Base-by-base conservation (phyloP, 2,329 filamentous ascomycete genomes). In the Berkeleyomyces basicola region DNA sequence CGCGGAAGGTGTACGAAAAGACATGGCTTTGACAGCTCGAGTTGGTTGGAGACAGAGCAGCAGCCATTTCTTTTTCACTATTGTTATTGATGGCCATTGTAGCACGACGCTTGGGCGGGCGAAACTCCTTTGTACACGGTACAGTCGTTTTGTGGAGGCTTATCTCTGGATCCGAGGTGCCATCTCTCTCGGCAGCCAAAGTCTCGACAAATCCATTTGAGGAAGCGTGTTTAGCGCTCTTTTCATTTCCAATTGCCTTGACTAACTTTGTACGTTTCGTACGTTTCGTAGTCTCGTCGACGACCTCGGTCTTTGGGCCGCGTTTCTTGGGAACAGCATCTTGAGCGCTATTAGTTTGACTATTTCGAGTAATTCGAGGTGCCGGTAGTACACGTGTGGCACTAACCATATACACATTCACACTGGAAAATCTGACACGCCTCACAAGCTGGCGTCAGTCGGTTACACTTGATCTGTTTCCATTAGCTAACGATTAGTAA, bases 341-440 rank as follows among this genome's bases (percentile, higher is more conserved):
- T 91, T 68, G 5, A 64, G 3, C 2, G 14, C 49, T 39, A 40
- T 58, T 36, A 49, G 14, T 31, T 16, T 31, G 63, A 55, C 39
- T 39, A 4, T 55, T 55, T 55, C 33, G 36, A 39, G 51, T 37
- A 37, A 55, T 36, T 55, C 33, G 39, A 31, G 10, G 31, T n/a
- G 2, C 33, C 23, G 23, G 23, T 23, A 23, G 23, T 51, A 7
- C 16, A n/a, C n/a, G 11, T 39, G 51, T 55, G 37, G 14, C 23
- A 72, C 81, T 67, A 78, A 95, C 90, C 90, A 73, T 95, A 95
- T 65, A 95, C 80, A 74, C 90, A 95, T 40, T 87, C 83, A 71
- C 88, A 92, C 70, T 92, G 88, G 69, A 95, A 95, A 63, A 93
- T 86, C 72, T 90, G 88, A 70, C 90, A 95, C 63, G 90, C 89